Conservation (phyloP, 768 basidiomycete species). For the Suillus fuscotomentosus region DNA sequence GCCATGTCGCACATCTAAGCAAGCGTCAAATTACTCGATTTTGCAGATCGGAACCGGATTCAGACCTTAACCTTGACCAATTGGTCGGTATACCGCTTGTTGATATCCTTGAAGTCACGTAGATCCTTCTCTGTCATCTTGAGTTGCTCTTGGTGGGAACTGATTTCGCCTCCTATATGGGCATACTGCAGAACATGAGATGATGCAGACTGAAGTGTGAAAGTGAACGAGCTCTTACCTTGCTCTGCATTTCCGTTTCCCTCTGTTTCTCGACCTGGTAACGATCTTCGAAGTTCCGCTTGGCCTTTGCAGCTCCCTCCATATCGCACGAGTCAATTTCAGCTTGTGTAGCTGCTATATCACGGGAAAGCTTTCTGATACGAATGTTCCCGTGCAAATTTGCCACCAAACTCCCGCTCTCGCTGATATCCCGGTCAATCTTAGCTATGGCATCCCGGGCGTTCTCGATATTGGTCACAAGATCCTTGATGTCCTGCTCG, state of each 20-base stretch:
- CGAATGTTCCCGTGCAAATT: constrained; percentile 84
- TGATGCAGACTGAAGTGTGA: constrained; percentile 3
- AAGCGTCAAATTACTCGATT: not conserved
- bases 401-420: constrained; percentile 64
- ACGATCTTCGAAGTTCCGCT: constrained; percentile 79
- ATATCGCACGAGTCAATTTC: constrained; percentile 79
- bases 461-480: constrained; percentile 38
- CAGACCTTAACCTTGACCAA: constrained; percentile 90
- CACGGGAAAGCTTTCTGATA: constrained; percentile 62
- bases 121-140: constrained; percentile 68
- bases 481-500: constrained; percentile 44
- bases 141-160: constrained; percentile 65
- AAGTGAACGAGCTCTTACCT: constrained; percentile 41
- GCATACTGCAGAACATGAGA: constrained; percentile 51
- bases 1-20: constrained; percentile 94
- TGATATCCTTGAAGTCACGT: constrained; percentile 83
- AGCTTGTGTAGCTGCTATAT: constrained; percentile 64
- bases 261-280: constrained; percentile 70
- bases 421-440: constrained; percentile 78
- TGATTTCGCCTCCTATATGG: constrained; percentile 82
- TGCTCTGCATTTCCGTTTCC: constrained; percentile 69
- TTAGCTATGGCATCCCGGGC: constrained; percentile 45
- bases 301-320: constrained; percentile 82
- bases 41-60: not conserved
- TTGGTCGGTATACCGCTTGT: constrained; percentile 85